Base-by-base conservation (phyloP, 2,329 filamentous ascomycete species). In the Purpureocillium takamizusanense region DNA sequence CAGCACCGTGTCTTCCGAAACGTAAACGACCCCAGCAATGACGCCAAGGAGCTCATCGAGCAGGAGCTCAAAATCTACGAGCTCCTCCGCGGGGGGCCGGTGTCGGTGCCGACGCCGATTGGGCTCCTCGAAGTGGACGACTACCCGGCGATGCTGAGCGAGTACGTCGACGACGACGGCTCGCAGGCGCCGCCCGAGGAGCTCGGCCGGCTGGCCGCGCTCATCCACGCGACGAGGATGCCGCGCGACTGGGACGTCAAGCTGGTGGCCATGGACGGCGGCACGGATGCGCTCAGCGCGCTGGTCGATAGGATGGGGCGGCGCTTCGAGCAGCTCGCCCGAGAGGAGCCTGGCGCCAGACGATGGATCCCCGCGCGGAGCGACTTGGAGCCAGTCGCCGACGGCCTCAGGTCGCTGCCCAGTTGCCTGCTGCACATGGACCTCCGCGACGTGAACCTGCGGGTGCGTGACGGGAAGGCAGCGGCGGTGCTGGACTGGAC, bases 401-500 rank as follows among this genome's bases (percentile, higher is more conserved):
- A 41, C 27, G 33, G 18, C 23, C 38, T 46, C 7, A 30, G 23
- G 25, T 17, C 18, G 9, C 12, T 38, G 3, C 29, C 37, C 8
- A 10, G 33, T 6, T 39, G 38, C 23, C 38, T 45, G 25, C 37
- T 46, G 32, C 46, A 48, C 36, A 43, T 46, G 46, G 46, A 48
- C 16, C 28, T 46, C 13, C 44, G 46, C 7, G 37, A 40, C 28
- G 43, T 35, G 31, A 46, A 46, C 18, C 30, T 46, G 11, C 39
- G 40, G 6, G 21, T 42, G 28, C n/a, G 27, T 15, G 12, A 37
- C 4, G 39, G 36, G 4, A 31, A 25, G 7, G 31, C 43, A 10
- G 35, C 34, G 4, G 44, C 42, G n/a, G 40, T 46, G 8, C 36
- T 48, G 21, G 46, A 46, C 37, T 48, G 46, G 46, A 46, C 42